Evolutionary conservation across 768 basidiomycete species (phyloP), one percentile per base, ranked within the genome.

Genomic region (Rhodotorula sphaerocarpa): DNA sequence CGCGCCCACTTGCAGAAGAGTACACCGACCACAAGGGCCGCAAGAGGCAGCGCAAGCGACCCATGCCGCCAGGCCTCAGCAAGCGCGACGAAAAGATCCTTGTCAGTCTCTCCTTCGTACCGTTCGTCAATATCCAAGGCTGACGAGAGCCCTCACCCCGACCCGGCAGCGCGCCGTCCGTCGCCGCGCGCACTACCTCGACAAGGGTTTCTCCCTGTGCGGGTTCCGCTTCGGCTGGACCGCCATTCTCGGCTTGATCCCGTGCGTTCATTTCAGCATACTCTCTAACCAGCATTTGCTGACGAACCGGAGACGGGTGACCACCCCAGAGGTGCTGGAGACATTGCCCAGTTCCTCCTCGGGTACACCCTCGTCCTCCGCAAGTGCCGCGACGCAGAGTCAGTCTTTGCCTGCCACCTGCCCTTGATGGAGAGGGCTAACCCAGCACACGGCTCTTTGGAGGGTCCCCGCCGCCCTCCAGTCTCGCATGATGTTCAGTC

Each of bases 151-250:
- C 41, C 7, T 2, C 7, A n/a, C 15, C 21, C 5, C 7, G 25
- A 27, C 7, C 25, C 23, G 7, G 28, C 45, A 67, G 66, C 57
- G 66, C 31, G 57, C 62, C 11, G 66, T 68, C 6, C 33, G 67
- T 0, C 47, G 80, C 39, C 80, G 73, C 4, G 70, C 71, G 0
- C 70, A 73, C 30, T 82, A 85, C 73, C 84, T 95, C 57, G 91
- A 95, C 77, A 90, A 88, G 75, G 84, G 87, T 3, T 88, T 95
- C 78, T 79, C 73, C 46, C 34, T 93, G 3, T 86, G 84, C 63
- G 89, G 91, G 15, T 73, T 92, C 56, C 82, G 83, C 18, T 90
- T 93, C 63, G 91, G 91, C 0, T 68, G 59, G 59, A 63, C 62
- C 2, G 51, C 51, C 15, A 9, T 39, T 25, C 28, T 31, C 2